Base-by-base conservation (phyloP, 2,329 filamentous ascomycete species). In the Phyllachora maydis region DNA sequence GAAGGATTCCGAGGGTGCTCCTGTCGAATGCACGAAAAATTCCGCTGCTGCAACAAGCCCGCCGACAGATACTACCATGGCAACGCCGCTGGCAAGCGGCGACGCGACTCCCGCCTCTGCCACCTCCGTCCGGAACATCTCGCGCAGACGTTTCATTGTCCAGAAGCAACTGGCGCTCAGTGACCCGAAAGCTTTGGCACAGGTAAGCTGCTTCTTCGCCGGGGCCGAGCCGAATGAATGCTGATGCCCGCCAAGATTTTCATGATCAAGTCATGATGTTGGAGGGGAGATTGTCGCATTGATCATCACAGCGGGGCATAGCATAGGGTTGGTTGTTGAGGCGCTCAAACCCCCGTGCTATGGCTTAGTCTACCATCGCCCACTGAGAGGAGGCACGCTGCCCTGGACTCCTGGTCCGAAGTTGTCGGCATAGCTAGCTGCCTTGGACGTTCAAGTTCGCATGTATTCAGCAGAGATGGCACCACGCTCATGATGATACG, bases 121-220 rank as follows among this genome's bases (percentile, higher is more conserved):
- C 9, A 13, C 58, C 30, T 54, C 60, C 14, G 67, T 61, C 23
- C 64, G 81, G 32, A 77, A 83, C 42, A 64, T 75, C 26, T 67
- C 83, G 22, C 59, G 85, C 32, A 69, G 77, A 34, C 63, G 79
- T 29, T 79, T 83, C 46, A 92, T 95, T 38, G 74, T 74, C 27
- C 78, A 88, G 37, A 95, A 95, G 56, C 71, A 69, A 37, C 66
- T 73, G 52, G 82, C 83, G 3, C 64, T 82, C 28, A 63, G 81
- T 52, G 77, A 93, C 45, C 62, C 71, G 23, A 69, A 74, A 39
- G 78, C 82, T 9, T 49, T 95, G 40, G 85, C 83, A 44, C 82
- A 93, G 68, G 77, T 83, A 51, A 45, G 54, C 15, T 13, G 32
- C 16, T 18, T 20, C 26, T 9, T 18, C 10, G 11, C 8, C 12